Evolutionary conservation across 192 early-diverging fungal genomes (phyloP), one percentile per base, ranked within the genome.

Genomic region (Coemansia sp.): DNA sequence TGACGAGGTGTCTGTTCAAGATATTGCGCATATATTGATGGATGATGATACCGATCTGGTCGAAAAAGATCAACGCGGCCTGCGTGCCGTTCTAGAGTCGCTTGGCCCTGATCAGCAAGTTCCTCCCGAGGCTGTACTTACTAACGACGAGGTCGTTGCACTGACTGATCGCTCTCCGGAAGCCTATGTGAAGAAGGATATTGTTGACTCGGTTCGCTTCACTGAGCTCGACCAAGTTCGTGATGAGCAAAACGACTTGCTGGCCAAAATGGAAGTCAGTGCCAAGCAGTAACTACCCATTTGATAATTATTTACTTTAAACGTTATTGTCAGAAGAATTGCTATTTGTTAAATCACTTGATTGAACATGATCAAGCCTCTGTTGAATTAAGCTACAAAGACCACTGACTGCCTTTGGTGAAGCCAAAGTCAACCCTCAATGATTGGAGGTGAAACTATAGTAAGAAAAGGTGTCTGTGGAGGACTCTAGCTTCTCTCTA

Each of bases 1-100:
- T 36, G 81, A 82, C 22, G 83, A 85, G 49, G 64, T 90, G 0
- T 88, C 84, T 0, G 66, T 90, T 2, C 73, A 83, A 20, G 93
- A 96, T 53, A 84, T 95, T 22, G 89, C 89, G 4, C 88, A 91
- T 16, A 92, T 96, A 57, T 64, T 95, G 29, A 82, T 85, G 15
- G 85, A 87, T 1, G 90, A 94, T 18, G 93, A 94, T 64, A 84
- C 86, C 3, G 93, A 92, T 71, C 71, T 87, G 22, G 73, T 76
- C 1, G 71, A 75, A 16, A 69, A 68, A 24, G 81, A 75, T 49
- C 76, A 84, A 64, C 22, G 38, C 34, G 64, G 62, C 7, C 38
- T 83, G 46, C 31, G 47, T 5, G 12, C 24, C 1, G 62, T 79
- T 13, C 24, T 83, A 7, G 81, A 74, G 11, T 16, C 29, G 15